Evolutionary conservation across 1,284 basidiomycete genomes (phyloP).

Genomic region (Pyrrhoderma noxium): DNA sequence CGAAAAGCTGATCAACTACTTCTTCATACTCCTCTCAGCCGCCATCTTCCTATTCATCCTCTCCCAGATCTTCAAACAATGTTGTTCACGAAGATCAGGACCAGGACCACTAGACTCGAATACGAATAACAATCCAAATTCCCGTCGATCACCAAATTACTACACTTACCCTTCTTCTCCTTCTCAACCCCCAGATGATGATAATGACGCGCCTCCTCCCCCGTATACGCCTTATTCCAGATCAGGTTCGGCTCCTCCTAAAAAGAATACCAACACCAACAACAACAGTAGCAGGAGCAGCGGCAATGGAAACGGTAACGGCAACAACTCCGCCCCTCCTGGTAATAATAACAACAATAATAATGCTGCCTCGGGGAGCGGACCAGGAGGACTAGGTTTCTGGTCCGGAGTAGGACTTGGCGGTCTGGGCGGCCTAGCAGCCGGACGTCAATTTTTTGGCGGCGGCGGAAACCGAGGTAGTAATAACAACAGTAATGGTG

Average conservation of each 20-base stretch:
- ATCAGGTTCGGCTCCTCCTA: background rate
- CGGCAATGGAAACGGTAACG: no score
- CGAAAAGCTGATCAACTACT: constrained; percentile 1
- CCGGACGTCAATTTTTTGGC: constrained; percentile 3
- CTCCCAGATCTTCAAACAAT: constrained; percentile 34
- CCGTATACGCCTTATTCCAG: constrained; percentile 9
- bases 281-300: no score
- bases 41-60: constrained; percentile 45
- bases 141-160: constrained; percentile 2
- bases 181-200: no score
- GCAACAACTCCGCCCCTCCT: background rate
- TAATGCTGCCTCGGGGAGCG: no score
- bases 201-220: constrained; percentile 6
- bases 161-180: background rate
- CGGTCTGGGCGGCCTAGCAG: constrained; percentile 8
- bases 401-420: constrained; percentile 15
- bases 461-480: background rate
- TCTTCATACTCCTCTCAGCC: constrained; percentile 42
- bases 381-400: constrained; percentile 7
- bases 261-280: background rate
- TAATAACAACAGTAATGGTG: background rate
- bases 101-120: background rate
- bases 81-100: background rate
- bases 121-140: background rate
- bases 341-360: background rate